Base-by-base conservation (phyloP, 2,329 filamentous ascomycete genomes). In the Botrytis aclada region DNA sequence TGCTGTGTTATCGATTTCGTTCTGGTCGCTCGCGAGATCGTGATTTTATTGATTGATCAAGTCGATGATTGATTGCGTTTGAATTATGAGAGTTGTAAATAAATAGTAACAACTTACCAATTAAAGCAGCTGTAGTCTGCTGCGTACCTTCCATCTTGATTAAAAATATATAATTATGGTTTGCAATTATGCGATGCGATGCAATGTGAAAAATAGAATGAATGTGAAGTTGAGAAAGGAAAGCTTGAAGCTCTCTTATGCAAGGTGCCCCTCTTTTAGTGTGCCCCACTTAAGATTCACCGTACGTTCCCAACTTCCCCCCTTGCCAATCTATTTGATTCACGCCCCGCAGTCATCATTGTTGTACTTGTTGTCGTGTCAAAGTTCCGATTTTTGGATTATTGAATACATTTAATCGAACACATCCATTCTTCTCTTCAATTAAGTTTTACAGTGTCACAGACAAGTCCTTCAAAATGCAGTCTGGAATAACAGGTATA, bases 401-500 rank as follows among this genome's bases (percentile, higher is more conserved):
- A 10, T 67, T n/a, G 32, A 37, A 61, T 20, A 54, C 22, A 29
- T 54, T 34, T 45, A 65, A 64, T 66, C 25, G 3, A 61, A 12
- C 12, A 29, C 61, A 16, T 56, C 8, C 25, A 54, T 39, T 56
- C 16, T 56, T 67, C 34, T 41, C 16, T 54, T 29, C 12, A 47
- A n/a, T 65, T 18, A 25, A 18, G 29, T 29, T 16, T 32, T 56
- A 25, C 34, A 41, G 34, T 41, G 9, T 51, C 39, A 62, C 20
- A 41, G n/a, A 43, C 67, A 32, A 56, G 29, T 69, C 78, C 20
- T 20, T 22, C 69, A 87, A 78, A 71, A 94, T 94, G 92, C 92
- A 94, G 85, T 94, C 92, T 51, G 92, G 92, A 82, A 94, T 94
- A 78, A 89, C 90, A 83, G 91, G 91, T 91, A 85, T 66, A 37